Base-by-base conservation (phyloP, 805 yeast species). In the Phaffomyces opuntiae region DNA sequence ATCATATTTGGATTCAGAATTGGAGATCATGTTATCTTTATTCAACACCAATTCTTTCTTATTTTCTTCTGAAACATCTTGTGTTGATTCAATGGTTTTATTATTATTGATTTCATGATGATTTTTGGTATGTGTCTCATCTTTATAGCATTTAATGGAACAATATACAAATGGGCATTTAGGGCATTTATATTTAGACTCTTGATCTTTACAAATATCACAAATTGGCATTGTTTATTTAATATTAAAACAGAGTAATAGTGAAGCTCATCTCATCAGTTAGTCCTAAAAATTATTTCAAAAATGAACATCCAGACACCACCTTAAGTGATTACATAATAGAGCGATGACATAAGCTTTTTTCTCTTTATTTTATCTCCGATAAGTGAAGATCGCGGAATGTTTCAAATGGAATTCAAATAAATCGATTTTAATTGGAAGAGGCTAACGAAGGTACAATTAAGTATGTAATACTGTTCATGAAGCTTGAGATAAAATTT, bases 91-190 rank as follows among this genome's bases (percentile, higher is more conserved):
- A 33, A 19, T 33, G 8, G 7, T n/a, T n/a, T n/a, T n/a, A n/a
- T 14, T 33, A 16, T 9, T 16, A 16, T 21, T 21, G 24, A 21
- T 21, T 21, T 21, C 24, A 21, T 21, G 5, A 21, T 16, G 19
- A 16, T 33, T 17, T 7, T 16, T 33, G 8, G 36, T 16, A n/a
- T n/a, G 19, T 8, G 3, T 9, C 21, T 16, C 36, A 16, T 70
- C 58, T 54, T 81, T 84, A 62, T 68, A 85, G 54, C 95, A 86
- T 3, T 46, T 55, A 7, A 86, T 54, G 1, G 85, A 77, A 59
- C 95, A 86, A 59, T 64, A 64, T 5, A 40, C 52, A 1, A 56
- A 46, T 3, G 38, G 7, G 49, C 87, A 81, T 40, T 59, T 62
- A 0, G 87, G 83, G 48, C 87, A 81, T 54, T 70, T 75, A 62